Evolutionary conservation across 2,329 filamentous ascomycete genomes (phyloP).

Genomic region (Gremmenia infestans): DNA sequence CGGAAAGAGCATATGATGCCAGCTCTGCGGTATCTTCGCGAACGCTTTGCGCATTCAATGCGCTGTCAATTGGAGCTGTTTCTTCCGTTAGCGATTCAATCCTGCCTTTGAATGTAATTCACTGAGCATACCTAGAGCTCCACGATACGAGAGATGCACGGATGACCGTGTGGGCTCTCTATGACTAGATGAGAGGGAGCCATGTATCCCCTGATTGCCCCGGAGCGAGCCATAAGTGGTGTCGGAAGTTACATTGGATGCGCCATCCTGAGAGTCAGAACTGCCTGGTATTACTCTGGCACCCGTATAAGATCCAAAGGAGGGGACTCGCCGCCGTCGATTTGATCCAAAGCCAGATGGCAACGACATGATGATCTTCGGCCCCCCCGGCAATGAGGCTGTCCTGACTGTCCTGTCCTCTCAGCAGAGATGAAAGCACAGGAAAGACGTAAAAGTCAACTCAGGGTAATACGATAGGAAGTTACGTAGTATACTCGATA

Average conservation of each 20-base stretch:
- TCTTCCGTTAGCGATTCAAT: slow-evolving; percentile 7
- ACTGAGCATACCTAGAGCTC: slow-evolving; percentile 47
- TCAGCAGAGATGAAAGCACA: background rate
- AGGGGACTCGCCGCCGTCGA: slow-evolving; percentile 18
- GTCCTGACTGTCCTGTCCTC: background rate
- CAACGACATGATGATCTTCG: slow-evolving; percentile 20
- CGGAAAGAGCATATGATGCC: slow-evolving; percentile 73
- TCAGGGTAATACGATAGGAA: background rate
- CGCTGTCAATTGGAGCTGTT: slow-evolving; percentile 56
- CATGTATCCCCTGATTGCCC: slow-evolving; percentile 13
- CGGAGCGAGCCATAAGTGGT: slow-evolving; percentile 23
- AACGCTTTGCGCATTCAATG: slow-evolving; percentile 71
- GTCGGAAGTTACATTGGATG: slow-evolving; percentile 14
- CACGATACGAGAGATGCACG: slow-evolving; percentile 60
- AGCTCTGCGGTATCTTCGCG: slow-evolving; percentile 84
- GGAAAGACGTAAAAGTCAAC: background rate
- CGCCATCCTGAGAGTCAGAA: slow-evolving; percentile 15
- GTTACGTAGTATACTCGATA: background rate
- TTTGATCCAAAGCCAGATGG: slow-evolving; percentile 17
- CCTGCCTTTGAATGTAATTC: background rate
- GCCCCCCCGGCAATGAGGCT: background rate
- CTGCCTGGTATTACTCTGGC: slow-evolving; percentile 25
- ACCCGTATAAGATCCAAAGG: slow-evolving; percentile 24
- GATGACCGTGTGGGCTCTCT: slow-evolving; percentile 68
- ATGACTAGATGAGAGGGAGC: slow-evolving; percentile 32